Evolutionary conservation across 139 green algal species (phyloP).

Genomic region (Chlamydomonas schloesseri): DNA sequence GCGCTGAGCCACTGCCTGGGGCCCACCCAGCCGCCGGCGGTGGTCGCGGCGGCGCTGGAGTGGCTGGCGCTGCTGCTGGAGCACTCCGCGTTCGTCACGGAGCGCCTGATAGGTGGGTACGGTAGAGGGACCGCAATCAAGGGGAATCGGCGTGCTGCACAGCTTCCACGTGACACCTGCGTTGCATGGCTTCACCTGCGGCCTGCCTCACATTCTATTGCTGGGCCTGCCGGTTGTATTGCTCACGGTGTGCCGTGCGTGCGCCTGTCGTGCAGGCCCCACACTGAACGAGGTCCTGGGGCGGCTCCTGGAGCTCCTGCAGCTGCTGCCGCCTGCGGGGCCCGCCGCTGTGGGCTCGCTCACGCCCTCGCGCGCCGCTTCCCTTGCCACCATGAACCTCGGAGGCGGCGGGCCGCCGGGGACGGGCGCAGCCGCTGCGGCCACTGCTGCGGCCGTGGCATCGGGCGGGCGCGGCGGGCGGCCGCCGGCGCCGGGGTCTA

Average conservation of each 20-base stretch:
- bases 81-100: conserved; percentile 24
- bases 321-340: background rate
- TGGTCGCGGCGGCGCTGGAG: conserved; percentile 27
- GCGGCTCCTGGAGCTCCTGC: conserved; percentile 25
- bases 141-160: too few species aligned
- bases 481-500: too few species aligned
- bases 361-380: conserved; percentile 34
- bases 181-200: too few species aligned
- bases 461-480: too few species aligned
- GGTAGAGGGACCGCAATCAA: background rate
- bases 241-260: too few species aligned
- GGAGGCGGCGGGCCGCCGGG: background rate
- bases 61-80: conserved; percentile 41
- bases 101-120: conserved; percentile 20
- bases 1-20: conserved; percentile 24
- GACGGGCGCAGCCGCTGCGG: too few species aligned
- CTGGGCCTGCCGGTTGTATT: too few species aligned
- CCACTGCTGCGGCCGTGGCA: too few species aligned
- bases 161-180: too few species aligned
- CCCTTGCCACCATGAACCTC: background rate
- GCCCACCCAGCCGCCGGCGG: conserved; percentile 11
- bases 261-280: too few species aligned
- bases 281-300: conserved; percentile 22
- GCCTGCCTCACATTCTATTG: too few species aligned
- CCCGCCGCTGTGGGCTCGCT: background rate